These are phyloP conservation scores for Trichoderma sp. DNA, from an alignment of 2,329 filamentous ascomycete genomes.

Conservation along the genomic window DNA sequence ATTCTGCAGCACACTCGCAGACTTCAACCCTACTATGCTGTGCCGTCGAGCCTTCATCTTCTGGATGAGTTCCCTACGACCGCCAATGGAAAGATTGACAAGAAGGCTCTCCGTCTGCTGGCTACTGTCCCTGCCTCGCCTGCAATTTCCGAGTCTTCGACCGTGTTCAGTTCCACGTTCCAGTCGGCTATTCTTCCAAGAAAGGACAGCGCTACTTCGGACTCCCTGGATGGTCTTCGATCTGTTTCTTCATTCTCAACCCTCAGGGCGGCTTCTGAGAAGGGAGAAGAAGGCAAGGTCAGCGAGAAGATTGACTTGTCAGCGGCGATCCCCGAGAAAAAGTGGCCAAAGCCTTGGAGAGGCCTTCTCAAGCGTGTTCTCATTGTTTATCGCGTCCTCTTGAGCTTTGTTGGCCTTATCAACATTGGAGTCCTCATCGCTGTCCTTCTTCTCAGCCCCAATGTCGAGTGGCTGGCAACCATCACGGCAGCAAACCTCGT, in stretches of 20 bases:
- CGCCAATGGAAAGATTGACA: conserved; percentile 60
- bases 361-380: conserved; percentile 50
- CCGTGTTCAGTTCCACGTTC: conserved; percentile 22
- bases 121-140: conserved; percentile 32
- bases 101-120: conserved; percentile 47
- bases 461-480: conserved; percentile 45
- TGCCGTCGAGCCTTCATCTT: conserved; percentile 51
- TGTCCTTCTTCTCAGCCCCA: conserved; percentile 43
- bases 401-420: conserved; percentile 54
- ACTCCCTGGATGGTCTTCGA: conserved; percentile 36
- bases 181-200: conserved; percentile 2
- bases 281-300: conserved; percentile 33
- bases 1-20: conserved; percentile 47
- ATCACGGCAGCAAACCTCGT: conserved; percentile 54
- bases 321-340: conserved; percentile 46
- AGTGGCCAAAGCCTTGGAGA: conserved; percentile 43
- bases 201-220: conserved; percentile 28
- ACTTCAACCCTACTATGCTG: conserved; percentile 58
- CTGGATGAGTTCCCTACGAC: conserved; percentile 53
- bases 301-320: conserved; percentile 38
- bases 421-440: conserved; percentile 54
- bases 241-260: conserved; percentile 39
- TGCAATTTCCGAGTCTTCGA: conserved; percentile 17
- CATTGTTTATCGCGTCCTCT: conserved; percentile 59
- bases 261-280: conserved; percentile 35